These are phyloP conservation scores for Elaeis oleifera DNA, from an alignment of 202 grass and related monocot species.

Conservation along the genomic window DNA sequence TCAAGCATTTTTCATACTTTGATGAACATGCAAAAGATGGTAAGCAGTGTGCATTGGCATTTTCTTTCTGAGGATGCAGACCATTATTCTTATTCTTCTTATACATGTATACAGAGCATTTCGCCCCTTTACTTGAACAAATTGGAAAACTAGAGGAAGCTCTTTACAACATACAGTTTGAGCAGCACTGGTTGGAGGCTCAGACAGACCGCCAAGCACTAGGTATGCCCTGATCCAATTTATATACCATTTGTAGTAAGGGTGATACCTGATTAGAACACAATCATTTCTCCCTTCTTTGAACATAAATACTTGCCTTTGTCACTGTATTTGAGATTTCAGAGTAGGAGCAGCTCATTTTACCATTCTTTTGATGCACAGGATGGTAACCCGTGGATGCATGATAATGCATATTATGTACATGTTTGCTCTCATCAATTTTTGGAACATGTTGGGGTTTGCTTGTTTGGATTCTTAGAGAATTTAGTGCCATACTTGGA, in stretches of 20 bases:
- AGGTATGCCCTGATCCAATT: constrained; percentile 25
- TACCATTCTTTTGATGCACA: no score
- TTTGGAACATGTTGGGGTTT: no score
- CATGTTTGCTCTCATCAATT: no score
- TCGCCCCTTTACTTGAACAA: constrained; percentile 72
- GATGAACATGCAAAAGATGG: constrained; percentile 77
- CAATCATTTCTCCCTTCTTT: no score
- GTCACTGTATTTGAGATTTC: no score
- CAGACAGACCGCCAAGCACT: constrained; percentile 93
- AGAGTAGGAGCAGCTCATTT: no score
- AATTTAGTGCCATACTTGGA: no score
- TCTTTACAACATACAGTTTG: constrained; percentile 82
- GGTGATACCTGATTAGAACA: no score
- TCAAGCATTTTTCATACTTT: constrained; percentile 64
- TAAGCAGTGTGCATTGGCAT: constrained; percentile 8
- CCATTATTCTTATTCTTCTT: not conserved
- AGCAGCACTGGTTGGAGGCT: constrained; percentile 83
- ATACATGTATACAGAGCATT: constrained; percentile 50
- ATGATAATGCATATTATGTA: no score
- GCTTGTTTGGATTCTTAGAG: no score
- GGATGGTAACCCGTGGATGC: no score
- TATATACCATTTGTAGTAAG: not conserved
- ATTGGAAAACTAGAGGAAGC: constrained; percentile 80
- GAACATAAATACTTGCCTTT: no score
- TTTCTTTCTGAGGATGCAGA: not conserved